Percentiles rank a stretch among this genome's conserved stretches.
These are phyloP conservation scores for Candida xyloterini DNA, from an alignment of 805 yeast genomes.

Conservation along the genomic window DNA sequence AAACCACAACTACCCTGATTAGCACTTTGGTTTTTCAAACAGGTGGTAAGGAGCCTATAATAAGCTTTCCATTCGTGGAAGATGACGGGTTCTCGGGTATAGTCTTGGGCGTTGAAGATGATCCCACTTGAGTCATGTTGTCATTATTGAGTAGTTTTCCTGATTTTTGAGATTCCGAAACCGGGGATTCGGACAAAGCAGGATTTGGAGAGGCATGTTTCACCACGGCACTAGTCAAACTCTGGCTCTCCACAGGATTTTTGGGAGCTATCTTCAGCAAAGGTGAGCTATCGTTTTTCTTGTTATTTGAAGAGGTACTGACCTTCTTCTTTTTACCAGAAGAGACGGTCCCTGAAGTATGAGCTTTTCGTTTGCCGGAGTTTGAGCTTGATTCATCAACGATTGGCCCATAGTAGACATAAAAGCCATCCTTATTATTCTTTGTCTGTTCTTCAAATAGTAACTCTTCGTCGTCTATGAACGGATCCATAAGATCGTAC, in stretches of 20 bases:
- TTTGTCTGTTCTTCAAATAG: conserved; percentile 92
- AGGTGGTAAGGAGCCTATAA: conserved; percentile 6
- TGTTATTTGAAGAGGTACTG: neutral
- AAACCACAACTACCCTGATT: neutral
- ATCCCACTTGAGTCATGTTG: neutral
- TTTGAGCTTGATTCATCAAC: conserved; percentile 48
- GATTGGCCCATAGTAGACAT: conserved; percentile 90
- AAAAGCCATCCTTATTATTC: conserved; percentile 91
- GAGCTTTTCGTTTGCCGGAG: conserved; percentile 10
- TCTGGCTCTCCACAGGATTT: neutral
- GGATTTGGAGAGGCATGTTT: neutral
- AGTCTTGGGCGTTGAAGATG: neutral
- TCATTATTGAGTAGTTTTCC: neutral
- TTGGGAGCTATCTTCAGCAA: conserved; percentile 15
- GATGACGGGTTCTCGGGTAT: neutral
- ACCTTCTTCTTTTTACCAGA: conserved; percentile 3
- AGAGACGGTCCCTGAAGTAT: neutral
- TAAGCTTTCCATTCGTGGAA: neutral
- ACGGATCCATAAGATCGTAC: conserved; percentile 91
- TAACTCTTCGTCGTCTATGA: conserved; percentile 91
- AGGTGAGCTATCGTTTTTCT: conserved; percentile 7
- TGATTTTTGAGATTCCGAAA: neutral
- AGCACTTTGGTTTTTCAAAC: neutral
- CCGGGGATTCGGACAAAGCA: neutral
- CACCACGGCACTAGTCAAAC: neutral